phyloP scores from a whole-genome alignment of 164 flowering plant genomes.

The Stephania japonica region DNA sequence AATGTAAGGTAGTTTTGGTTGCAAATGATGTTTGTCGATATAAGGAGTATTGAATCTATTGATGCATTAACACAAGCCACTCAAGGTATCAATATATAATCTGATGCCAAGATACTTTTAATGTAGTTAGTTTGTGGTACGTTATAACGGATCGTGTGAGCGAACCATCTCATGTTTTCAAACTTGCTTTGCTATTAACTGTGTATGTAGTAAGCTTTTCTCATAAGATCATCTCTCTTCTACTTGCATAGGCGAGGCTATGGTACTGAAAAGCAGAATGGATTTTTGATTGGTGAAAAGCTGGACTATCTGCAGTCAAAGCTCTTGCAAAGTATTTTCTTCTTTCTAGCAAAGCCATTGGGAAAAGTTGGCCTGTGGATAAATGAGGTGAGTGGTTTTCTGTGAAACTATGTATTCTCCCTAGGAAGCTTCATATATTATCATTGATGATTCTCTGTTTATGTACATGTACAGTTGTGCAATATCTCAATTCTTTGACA shows the following conservation, averaged over 20 bases:
- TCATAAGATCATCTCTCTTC: slow-evolving; percentile 16
- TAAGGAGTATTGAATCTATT: no score
- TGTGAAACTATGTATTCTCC: slow-evolving; percentile 3
- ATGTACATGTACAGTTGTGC: neutral
- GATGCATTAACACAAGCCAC: no score
- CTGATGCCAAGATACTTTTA: no score
- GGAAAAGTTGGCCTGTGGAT: slow-evolving; percentile 59
- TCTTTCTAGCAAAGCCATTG: slow-evolving; percentile 59
- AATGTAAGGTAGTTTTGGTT: no score
- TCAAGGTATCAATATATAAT: no score
- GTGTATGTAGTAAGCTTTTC: neutral
- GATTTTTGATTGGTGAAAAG: slow-evolving; percentile 74
- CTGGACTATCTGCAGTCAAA: slow-evolving; percentile 86
- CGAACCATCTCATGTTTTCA: no score
- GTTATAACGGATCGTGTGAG: no score
- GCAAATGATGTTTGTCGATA: no score
- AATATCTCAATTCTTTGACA: neutral
- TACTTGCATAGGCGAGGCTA: slow-evolving; percentile 71
- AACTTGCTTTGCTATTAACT: neutral
- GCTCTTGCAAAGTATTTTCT: slow-evolving; percentile 60
- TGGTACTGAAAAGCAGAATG: slow-evolving; percentile 84
- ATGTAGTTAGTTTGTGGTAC: no score
- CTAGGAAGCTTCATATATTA: neutral
- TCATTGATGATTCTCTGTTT: neutral
- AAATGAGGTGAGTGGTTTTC: slow-evolving; percentile 48